Percentiles rank a stretch among this genome's conserved stretches.
Evolutionary conservation across 2,329 filamentous ascomycete genomes (phyloP).

Genomic region (Albophoma yamanashiensis): DNA sequence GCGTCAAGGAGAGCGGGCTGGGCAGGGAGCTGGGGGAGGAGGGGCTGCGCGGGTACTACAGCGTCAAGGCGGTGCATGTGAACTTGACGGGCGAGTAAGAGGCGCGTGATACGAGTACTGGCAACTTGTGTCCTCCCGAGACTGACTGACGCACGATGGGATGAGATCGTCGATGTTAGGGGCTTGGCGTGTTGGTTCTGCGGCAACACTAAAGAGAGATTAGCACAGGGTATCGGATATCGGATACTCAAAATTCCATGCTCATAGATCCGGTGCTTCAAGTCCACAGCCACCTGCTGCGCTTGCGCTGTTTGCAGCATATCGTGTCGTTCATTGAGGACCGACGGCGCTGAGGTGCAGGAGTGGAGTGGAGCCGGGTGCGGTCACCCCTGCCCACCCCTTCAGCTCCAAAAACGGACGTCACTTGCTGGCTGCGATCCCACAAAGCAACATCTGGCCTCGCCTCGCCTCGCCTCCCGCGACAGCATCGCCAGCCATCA

Average conservation of each 20-base stretch:
- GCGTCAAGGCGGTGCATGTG: conserved; percentile 34
- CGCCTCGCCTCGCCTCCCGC: not conserved
- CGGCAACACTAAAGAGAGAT: too few species aligned
- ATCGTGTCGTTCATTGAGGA: too few species aligned
- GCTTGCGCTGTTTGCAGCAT: not conserved
- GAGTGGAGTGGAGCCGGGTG: not conserved
- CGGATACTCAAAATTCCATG: not conserved
- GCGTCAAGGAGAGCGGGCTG: conserved; percentile 37
- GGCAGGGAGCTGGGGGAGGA: conserved; percentile 34
- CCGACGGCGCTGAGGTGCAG: not conserved
- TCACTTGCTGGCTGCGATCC: not conserved
- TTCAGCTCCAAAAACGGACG: not conserved
- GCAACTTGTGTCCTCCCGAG: not conserved
- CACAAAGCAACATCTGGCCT: not conserved
- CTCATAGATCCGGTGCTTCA: too few species aligned
- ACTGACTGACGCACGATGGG: not conserved
- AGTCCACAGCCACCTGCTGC: too few species aligned
- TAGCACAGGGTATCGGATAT: too few species aligned
- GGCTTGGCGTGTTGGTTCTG: too few species aligned
- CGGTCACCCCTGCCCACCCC: not conserved
- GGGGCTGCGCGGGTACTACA: conserved; percentile 30
- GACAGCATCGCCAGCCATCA: not conserved
- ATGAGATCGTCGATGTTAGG: not conserved
- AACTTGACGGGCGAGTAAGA: conserved; percentile 17
- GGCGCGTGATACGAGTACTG: not conserved